Conservation (phyloP, 805 yeast species). For the Crinitomyces ghanaensis region DNA sequence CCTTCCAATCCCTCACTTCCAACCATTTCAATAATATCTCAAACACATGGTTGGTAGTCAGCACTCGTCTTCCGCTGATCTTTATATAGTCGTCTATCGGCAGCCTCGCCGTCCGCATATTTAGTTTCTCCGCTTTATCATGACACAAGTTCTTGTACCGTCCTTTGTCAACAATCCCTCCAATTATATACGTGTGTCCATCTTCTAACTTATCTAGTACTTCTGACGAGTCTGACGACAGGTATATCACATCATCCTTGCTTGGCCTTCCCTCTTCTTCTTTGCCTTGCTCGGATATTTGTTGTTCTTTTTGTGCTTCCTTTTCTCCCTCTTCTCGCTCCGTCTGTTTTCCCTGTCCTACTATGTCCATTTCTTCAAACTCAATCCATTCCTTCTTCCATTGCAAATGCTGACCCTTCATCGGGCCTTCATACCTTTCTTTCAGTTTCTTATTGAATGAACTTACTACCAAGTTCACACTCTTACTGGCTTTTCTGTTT, state of each 20-base stretch:
- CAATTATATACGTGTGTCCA: conserved; percentile 71
- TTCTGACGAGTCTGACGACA: conserved; percentile 81
- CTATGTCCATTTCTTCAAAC: conserved; percentile 35
- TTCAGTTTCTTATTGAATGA: conserved; percentile 57
- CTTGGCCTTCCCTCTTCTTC: no score
- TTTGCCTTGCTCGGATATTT: no score
- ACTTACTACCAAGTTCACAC: conserved; percentile 48
- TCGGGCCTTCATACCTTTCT: conserved; percentile 53
- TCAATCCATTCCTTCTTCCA: conserved; percentile 68
- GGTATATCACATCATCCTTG: conserved; percentile 42
- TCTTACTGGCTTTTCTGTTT: conserved; percentile 48
- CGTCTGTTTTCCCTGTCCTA: no score
- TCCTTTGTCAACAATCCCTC: conserved; percentile 95
- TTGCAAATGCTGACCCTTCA: conserved; percentile 41
- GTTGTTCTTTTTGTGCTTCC: conserved; percentile 23
- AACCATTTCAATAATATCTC: conserved; percentile 75
- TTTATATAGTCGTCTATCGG: conserved; percentile 82
- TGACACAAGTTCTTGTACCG: conserved; percentile 72
- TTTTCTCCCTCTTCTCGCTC: conserved; percentile 24
- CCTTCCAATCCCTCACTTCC: conserved; percentile 71
- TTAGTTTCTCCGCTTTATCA: conserved; percentile 65
- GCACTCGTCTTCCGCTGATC: conserved; percentile 73
- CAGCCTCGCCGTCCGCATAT: conserved; percentile 60
- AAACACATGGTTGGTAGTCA: conserved; percentile 93
- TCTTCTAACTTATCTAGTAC: conserved; percentile 50